These are phyloP conservation scores for Miamiensis avidus DNA, from an alignment of 169 alveolate genomes.

Conservation along the genomic window DNA sequence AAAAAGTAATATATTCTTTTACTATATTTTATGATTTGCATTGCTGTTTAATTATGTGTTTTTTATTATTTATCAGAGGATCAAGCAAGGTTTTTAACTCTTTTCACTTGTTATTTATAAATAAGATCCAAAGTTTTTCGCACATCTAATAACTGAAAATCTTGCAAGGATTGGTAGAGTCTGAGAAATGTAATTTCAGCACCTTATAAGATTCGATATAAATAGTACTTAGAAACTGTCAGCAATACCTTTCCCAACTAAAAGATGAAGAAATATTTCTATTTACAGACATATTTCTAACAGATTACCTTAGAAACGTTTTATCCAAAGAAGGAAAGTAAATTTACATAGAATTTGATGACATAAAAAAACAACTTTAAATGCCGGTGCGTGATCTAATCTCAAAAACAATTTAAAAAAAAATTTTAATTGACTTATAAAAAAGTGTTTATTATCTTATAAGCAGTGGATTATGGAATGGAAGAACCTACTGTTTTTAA, in stretches of 20 bases:
- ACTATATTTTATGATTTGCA: too few species aligned
- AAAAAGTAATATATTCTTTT: background rate
- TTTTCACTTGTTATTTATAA: background rate
- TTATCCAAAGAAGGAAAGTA: background rate
- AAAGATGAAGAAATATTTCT: background rate
- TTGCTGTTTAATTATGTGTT: too few species aligned
- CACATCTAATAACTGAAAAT: background rate
- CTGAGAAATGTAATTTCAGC: background rate
- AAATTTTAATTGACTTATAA: too few species aligned
- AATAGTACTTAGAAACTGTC: background rate
- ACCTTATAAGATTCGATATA: background rate
- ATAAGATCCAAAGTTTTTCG: background rate
- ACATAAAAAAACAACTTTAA: too few species aligned
- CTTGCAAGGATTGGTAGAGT: background rate
- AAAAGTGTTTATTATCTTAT: too few species aligned
- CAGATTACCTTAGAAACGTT: background rate
- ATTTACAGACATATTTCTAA: background rate
- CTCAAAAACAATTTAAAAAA: too few species aligned
- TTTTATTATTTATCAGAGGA: background rate
- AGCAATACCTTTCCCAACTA: too few species aligned
- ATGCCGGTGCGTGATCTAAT: background rate
- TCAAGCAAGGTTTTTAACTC: background rate
- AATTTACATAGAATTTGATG: background rate
- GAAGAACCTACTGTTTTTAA: background rate
- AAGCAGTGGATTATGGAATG: background rate